Evolutionary conservation across 164 flowering plant species (phyloP).

Genomic region (Vitis labrusca): DNA sequence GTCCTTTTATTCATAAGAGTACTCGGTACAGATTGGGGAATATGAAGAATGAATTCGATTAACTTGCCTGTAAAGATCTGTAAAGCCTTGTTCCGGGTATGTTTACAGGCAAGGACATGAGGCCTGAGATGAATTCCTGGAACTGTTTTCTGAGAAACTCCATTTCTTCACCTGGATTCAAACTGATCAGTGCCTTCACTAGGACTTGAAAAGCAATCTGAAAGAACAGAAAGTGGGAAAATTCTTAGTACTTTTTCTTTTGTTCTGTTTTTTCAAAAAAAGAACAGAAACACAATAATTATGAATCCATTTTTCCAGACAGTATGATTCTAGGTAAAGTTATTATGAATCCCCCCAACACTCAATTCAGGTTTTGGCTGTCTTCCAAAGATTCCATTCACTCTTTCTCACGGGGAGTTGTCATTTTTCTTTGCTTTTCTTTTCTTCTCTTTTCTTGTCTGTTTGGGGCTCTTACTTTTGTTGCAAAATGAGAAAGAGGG

Average conservation of each 20-base stretch:
- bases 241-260: conserved; percentile 9
- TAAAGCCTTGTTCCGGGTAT: conserved; percentile 80
- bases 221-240: conserved; percentile 12
- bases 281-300: conserved; percentile 19
- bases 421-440: too few relatives aligned
- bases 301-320: conserved; percentile 22
- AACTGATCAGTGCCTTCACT: conserved; percentile 81
- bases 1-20: too few relatives aligned
- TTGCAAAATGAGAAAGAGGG: conserved; percentile 19
- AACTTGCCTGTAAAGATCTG: conserved; percentile 76
- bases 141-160: conserved; percentile 69
- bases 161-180: conserved; percentile 82
- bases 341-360: conserved; percentile 22
- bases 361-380: conserved; percentile 9
- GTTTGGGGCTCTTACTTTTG: not conserved
- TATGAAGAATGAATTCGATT: too few relatives aligned
- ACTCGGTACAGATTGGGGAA: too few relatives aligned
- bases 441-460: too few relatives aligned
- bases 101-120: conserved; percentile 83
- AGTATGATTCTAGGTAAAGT: conserved; percentile 26
- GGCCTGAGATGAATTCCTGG: conserved; percentile 80
- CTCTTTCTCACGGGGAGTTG: too few relatives aligned
- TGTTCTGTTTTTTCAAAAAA: too few relatives aligned
- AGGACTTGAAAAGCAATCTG: conserved; percentile 94
- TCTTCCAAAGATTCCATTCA: conserved; percentile 3